These are phyloP conservation scores for Vitis hybrid DNA, from an alignment of 177 flowering plant species.

Conservation along the genomic window DNA sequence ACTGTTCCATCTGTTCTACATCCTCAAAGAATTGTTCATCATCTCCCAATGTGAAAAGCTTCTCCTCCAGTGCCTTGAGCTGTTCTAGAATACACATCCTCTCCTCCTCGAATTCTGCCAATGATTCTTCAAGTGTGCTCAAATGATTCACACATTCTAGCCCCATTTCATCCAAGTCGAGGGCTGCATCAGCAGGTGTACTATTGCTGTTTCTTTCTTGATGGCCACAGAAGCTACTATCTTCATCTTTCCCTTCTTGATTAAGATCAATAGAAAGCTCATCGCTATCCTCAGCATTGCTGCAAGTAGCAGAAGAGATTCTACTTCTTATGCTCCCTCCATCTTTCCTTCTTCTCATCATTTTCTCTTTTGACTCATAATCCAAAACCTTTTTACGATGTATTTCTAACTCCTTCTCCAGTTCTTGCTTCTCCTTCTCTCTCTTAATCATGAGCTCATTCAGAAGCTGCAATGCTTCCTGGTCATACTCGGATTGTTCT, in stretches of 20 bases:
- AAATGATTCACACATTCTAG: slow-evolving; percentile 35
- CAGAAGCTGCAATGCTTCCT: slow-evolving; percentile 81
- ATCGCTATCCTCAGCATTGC: slow-evolving; percentile 58
- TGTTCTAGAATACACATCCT: slow-evolving; percentile 69
- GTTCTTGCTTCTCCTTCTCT: slow-evolving; percentile 82
- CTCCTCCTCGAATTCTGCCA: slow-evolving; percentile 81
- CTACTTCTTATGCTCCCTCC: slow-evolving; percentile 33
- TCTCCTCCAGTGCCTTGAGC: slow-evolving; percentile 65
- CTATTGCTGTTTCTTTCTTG: slow-evolving; percentile 34
- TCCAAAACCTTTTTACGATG: slow-evolving; percentile 52
- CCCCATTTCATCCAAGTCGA: slow-evolving; percentile 37
- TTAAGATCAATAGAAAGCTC: slow-evolving; percentile 45
- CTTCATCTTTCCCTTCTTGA: slow-evolving; percentile 37
- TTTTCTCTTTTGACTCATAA: slow-evolving; percentile 58
- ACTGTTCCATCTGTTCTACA: slow-evolving; percentile 33
- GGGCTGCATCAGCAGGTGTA: slow-evolving; percentile 45
- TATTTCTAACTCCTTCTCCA: slow-evolving; percentile 69
- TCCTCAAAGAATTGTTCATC: slow-evolving; percentile 45
- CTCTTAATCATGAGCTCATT: slow-evolving; percentile 82
- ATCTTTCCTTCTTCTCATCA: slow-evolving; percentile 33
- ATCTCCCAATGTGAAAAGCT: slow-evolving; percentile 57
- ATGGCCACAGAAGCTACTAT: slow-evolving; percentile 19
- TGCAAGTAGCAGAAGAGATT: slow-evolving; percentile 50
- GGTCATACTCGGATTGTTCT: slow-evolving; percentile 88
- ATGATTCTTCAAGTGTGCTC: slow-evolving; percentile 30